Base-by-base conservation (phyloP, 2,329 filamentous ascomycete species). In the Byssothecium circinans region DNA sequence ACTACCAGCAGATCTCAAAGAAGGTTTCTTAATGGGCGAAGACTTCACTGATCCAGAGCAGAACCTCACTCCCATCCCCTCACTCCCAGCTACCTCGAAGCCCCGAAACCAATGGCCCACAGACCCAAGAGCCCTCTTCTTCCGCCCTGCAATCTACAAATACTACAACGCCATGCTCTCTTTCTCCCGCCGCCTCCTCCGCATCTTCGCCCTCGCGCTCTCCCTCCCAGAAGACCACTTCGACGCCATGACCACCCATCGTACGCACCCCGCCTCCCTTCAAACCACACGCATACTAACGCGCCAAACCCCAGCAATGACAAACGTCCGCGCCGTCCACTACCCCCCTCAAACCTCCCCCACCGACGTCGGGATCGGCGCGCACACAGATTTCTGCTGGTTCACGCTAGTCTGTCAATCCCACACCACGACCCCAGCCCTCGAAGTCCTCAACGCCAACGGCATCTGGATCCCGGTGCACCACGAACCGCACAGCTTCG, bases 311-410 rank as follows among this genome's bases (percentile, higher is more conserved):
- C 23, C 23, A 25, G 23, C 74, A 15, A 73, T 74, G 58, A 73
- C 72, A 27, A 74, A 74, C 32, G 67, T 75, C 75, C 50, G 73
- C 74, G 12, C 69, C 68, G 0, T 71, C 20, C 64, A 8, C 66
- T 70, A 32, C 74, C 74, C 74, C 5, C 70, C 70, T 0, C 67
- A 69, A 44, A 33, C 50, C 8, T 60, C 52, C 4, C 60, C 67
- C 22, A 12, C 43, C 8, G 60, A 70, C 39, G 68, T 72, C 3
- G 71, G 72, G 1, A 66, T 75, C 12, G 71, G 72, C 8, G 73
- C 73, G 0, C 73, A 75, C 45, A 67, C 72, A 2, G 73, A 75
- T 45, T 74, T 74, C 49, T 71, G 67, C 47, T 74, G 71, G 66
- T 69, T 75, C 53, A 75, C 73, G 0, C 62, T 75, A 10, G 72